A percentile compares a stretch with the other conserved stretches of the same genome.
Evolutionary conservation across 495 filamentous ascomycete genomes (phyloP).

Genomic region (Astrothelium macrocarpum): DNA sequence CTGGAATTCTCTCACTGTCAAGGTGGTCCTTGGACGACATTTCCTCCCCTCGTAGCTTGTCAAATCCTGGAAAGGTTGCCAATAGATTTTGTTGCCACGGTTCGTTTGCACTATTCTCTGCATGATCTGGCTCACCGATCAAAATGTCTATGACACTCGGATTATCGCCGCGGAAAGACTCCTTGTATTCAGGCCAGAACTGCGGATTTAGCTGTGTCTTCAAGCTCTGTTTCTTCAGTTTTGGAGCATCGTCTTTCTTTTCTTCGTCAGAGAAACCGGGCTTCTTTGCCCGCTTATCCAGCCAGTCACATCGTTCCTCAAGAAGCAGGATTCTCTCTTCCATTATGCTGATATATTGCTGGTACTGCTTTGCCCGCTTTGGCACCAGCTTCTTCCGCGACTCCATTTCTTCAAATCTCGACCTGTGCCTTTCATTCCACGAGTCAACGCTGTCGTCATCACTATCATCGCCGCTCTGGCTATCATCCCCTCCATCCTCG

Average conservation of each 20-base stretch:
- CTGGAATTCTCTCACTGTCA: background rate
- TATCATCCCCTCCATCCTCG: too few relatives aligned
- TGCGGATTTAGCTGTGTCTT: background rate
- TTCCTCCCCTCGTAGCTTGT: background rate
- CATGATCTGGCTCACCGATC: conserved; percentile 1
- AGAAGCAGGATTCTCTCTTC: background rate
- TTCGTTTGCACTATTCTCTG: background rate
- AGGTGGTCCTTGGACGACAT: background rate
- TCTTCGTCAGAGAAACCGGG: background rate
- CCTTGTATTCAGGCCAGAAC: background rate
- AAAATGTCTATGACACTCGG: conserved; percentile 2
- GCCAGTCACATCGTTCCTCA: background rate
- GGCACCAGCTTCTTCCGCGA: background rate
- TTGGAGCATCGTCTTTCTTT: background rate
- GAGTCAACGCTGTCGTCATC: background rate
- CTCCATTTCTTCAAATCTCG: background rate
- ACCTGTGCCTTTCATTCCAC: background rate
- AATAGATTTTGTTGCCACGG: background rate
- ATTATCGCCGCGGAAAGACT: too few relatives aligned
- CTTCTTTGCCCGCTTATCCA: background rate
- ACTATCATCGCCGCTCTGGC: background rate
- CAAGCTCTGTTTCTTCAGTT: background rate
- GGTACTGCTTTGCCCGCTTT: background rate
- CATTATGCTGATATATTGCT: background rate
- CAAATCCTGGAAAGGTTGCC: background rate